phyloP scores from a whole-genome alignment of 2,329 filamentous ascomycete genomes.

The Talaromyces funiculosus region DNA sequence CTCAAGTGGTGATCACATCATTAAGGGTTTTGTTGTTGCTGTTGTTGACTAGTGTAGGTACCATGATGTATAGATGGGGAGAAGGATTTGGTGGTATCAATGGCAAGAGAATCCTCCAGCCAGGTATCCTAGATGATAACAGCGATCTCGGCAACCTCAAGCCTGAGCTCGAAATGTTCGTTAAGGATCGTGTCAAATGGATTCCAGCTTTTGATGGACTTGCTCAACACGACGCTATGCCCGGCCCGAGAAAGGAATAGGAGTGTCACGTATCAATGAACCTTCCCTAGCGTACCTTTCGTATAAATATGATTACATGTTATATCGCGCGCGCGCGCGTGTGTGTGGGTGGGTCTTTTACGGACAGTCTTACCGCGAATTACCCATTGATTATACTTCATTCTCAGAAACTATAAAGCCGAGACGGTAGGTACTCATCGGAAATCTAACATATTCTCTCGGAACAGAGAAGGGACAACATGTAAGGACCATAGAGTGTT shows the following conservation, averaged over 20 bases:
- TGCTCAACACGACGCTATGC: not conserved
- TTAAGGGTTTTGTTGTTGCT: not conserved
- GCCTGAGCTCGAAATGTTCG: not conserved
- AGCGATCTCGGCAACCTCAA: not conserved
- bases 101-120: not conserved
- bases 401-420: too few relatives aligned
- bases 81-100: not conserved
- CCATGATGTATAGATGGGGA: not conserved
- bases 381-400: too few relatives aligned
- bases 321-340: too few relatives aligned
- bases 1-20: not conserved
- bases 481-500: too few relatives aligned
- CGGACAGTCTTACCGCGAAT: too few relatives aligned
- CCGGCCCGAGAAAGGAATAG: not conserved
- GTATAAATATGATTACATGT: too few relatives aligned
- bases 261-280: too few relatives aligned
- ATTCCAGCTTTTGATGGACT: not conserved
- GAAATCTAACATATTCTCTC: too few relatives aligned
- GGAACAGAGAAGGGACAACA: too few relatives aligned
- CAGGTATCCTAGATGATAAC: not conserved
- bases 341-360: too few relatives aligned
- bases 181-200: not conserved
- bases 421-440: too few relatives aligned
- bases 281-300: too few relatives aligned
- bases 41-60: not conserved